Conservation (phyloP, 2,329 filamentous ascomycete genomes). For the Fusarium illudens region DNA sequence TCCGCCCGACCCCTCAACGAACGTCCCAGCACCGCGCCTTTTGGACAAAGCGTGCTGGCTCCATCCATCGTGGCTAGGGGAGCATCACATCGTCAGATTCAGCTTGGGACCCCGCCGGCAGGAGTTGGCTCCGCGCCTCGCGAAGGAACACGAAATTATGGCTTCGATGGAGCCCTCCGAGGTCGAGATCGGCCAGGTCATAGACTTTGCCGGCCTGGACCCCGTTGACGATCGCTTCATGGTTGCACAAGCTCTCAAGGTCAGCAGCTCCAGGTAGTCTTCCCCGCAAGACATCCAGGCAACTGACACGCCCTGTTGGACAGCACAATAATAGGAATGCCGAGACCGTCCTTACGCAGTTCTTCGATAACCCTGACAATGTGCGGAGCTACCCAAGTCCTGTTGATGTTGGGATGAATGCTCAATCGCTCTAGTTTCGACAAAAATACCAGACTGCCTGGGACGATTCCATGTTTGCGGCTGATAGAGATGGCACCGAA, state of each 20-base stretch:
- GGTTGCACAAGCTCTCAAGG: slow-evolving; percentile 54
- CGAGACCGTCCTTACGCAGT: slow-evolving; percentile 61
- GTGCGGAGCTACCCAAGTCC: slow-evolving; percentile 35
- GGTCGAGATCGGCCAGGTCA: slow-evolving; percentile 50
- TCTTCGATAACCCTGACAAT: slow-evolving; percentile 56
- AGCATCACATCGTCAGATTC: slow-evolving; percentile 17
- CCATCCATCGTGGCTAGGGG: slow-evolving; percentile 8
- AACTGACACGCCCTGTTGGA: slow-evolving; percentile 12
- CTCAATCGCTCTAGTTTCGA: slow-evolving; percentile 51
- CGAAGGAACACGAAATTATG: slow-evolving; percentile 36
- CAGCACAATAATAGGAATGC: slow-evolving; percentile 56
- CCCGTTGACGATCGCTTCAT: slow-evolving; percentile 49
- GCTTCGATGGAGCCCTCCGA: slow-evolving; percentile 49
- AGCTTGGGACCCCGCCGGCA: background rate
- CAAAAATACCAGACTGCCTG: slow-evolving; percentile 58
- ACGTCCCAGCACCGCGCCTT: background rate
- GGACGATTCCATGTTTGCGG: slow-evolving; percentile 63
- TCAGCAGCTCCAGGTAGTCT: slow-evolving; percentile 26
- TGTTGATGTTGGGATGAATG: slow-evolving; percentile 2
- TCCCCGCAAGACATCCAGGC: background rate
- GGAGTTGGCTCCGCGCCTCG: background rate
- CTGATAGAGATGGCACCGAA: slow-evolving; percentile 60
- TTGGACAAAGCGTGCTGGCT: slow-evolving; percentile 9
- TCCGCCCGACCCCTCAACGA: background rate
- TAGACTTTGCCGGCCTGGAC: slow-evolving; percentile 53